Evolutionary conservation across 352 stramenopile species (phyloP).

Genomic region (Aphanomyces euteiches): DNA sequence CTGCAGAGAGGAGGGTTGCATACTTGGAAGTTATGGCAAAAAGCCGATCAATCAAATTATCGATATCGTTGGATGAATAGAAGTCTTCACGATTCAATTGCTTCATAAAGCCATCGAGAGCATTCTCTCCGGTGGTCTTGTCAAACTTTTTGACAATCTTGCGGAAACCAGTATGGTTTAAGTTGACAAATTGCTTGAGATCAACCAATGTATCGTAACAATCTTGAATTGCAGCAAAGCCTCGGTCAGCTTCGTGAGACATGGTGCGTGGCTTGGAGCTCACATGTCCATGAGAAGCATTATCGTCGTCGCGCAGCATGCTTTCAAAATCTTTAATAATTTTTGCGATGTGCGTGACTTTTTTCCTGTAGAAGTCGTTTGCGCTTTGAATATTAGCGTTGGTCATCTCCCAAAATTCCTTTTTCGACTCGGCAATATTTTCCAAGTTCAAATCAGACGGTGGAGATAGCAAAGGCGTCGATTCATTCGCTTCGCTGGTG

Average conservation of each 20-base stretch:
- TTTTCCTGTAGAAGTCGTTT: constrained; percentile 79
- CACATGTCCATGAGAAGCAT: constrained; percentile 61
- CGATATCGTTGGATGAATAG: constrained; percentile 74
- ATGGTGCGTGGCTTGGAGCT: constrained; percentile 54
- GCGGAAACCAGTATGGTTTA: constrained; percentile 89
- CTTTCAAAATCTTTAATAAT: constrained; percentile 72
- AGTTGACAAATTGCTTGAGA: constrained; percentile 86
- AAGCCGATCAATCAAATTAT: constrained; percentile 72
- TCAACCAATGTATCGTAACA: constrained; percentile 88
- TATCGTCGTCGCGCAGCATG: constrained; percentile 62
- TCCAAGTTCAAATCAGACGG: constrained; percentile 34
- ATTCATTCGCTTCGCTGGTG: constrained; percentile 52
- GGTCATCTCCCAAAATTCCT: constrained; percentile 80
- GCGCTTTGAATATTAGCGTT: constrained; percentile 76
- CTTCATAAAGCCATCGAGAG: constrained; percentile 75
- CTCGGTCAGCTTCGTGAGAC: constrained; percentile 60
- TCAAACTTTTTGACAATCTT: constrained; percentile 96
- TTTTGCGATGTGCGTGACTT: constrained; percentile 62
- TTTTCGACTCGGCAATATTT: constrained; percentile 47
- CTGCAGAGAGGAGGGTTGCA: background rate
- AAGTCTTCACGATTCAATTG: constrained; percentile 72
- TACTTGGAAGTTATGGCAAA: constrained; percentile 76
- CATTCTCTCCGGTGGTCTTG: constrained; percentile 78
- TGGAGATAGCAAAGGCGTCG: constrained; percentile 50
- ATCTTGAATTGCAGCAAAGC: constrained; percentile 79